Evolutionary conservation across 2,329 filamentous ascomycete species (phyloP).

Genomic region (Thelonectria rubi): DNA sequence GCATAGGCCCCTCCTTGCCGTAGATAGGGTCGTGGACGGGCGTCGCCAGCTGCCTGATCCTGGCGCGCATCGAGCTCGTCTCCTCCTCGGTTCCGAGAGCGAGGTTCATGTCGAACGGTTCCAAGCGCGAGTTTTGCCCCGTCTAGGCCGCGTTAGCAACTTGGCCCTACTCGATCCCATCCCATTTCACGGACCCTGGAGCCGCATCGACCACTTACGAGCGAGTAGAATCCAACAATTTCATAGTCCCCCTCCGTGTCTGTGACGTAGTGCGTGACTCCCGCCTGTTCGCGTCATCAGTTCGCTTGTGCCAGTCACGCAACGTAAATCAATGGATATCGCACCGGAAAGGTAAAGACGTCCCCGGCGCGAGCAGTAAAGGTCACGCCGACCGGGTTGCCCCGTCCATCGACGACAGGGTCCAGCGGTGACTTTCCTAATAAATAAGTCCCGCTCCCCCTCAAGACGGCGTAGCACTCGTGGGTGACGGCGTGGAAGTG

Average conservation of each 20-base stretch:
- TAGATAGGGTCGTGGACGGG: slow-evolving; percentile 13
- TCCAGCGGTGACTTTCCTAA: slow-evolving; percentile 9
- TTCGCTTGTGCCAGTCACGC: too few relatives aligned
- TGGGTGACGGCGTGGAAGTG: slow-evolving; percentile 7
- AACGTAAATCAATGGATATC: neutral
- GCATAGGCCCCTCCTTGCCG: slow-evolving; percentile 10
- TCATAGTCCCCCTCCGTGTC: slow-evolving; percentile 2
- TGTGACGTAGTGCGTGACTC: slow-evolving; percentile 11
- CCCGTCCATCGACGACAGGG: neutral
- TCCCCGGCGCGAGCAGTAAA: slow-evolving; percentile 3
- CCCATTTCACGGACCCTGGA: neutral
- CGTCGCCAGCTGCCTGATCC: neutral
- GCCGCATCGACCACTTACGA: neutral
- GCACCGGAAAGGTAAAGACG: slow-evolving; percentile 11
- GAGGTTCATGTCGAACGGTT: slow-evolving; percentile 4
- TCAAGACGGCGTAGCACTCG: slow-evolving; percentile 2
- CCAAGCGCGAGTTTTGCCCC: neutral
- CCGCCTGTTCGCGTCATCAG: neutral
- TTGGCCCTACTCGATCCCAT: too few relatives aligned
- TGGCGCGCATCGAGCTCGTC: neutral
- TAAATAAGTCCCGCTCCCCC: neutral
- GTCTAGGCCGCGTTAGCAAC: neutral
- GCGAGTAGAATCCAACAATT: slow-evolving; percentile 10
- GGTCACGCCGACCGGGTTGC: neutral
- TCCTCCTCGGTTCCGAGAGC: slow-evolving; percentile 3